Conservation (phyloP, 2,329 filamentous ascomycete species). For the Tolypocladium amazonense region DNA sequence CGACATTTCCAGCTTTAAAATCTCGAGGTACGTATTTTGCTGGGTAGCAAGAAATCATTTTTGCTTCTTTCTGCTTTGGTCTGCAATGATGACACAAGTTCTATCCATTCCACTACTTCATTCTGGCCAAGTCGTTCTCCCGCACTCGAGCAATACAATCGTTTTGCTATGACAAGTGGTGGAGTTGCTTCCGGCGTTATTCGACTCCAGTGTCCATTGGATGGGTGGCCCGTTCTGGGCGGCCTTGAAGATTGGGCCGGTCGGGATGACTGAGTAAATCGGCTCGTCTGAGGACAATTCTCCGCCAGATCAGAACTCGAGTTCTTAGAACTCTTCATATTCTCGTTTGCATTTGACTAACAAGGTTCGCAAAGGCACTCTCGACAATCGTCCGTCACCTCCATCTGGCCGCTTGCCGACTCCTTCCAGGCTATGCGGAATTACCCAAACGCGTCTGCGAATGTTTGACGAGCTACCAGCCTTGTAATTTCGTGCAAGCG, state of each 20-base stretch:
- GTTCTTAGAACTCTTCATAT: background rate
- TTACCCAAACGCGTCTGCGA: background rate
- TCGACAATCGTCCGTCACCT: background rate
- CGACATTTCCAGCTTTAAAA: background rate
- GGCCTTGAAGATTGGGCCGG: constrained; percentile 37
- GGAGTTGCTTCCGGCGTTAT: constrained; percentile 55
- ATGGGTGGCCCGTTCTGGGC: constrained; percentile 46
- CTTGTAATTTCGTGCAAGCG: background rate
- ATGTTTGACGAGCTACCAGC: background rate
- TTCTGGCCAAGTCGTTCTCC: constrained; percentile 61
- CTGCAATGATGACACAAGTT: constrained; percentile 40
- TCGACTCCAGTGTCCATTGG: constrained; percentile 45
- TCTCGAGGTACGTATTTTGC: constrained; percentile 10
- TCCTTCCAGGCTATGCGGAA: background rate
- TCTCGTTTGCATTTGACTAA: background rate
- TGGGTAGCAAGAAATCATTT: too few relatives aligned
- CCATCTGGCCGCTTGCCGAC: background rate
- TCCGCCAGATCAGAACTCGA: background rate
- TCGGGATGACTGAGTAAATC: constrained; percentile 55
- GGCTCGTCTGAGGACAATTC: constrained; percentile 44
- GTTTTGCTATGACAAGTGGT: constrained; percentile 58
- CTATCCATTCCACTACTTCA: constrained; percentile 67
- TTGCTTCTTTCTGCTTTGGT: background rate
- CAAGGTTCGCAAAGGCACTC: background rate
- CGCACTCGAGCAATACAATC: constrained; percentile 46